These are phyloP conservation scores for Chaetothyriales sp. DNA, from an alignment of 2,329 filamentous ascomycete species.

Conservation along the genomic window DNA sequence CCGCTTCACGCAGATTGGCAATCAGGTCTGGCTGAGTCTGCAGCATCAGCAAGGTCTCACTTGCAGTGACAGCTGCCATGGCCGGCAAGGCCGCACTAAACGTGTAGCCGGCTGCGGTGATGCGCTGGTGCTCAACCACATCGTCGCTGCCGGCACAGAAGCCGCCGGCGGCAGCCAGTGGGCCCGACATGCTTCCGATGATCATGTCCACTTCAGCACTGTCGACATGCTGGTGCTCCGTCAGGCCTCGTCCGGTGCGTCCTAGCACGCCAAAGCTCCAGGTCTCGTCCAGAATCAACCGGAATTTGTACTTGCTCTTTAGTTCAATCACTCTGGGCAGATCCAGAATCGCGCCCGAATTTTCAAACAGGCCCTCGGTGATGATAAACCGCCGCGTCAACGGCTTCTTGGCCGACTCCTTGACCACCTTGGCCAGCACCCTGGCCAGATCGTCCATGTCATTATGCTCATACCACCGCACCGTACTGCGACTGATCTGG, in stretches of 20 bases:
- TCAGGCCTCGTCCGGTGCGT: conserved; percentile 76
- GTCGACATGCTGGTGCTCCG: conserved; percentile 93
- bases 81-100: conserved; percentile 91
- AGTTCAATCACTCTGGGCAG: conserved; percentile 83
- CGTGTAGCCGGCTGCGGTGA: conserved; percentile 82
- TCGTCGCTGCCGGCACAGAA: conserved; percentile 88
- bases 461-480: conserved; percentile 90
- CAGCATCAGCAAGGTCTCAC: conserved; percentile 72
- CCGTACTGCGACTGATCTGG: conserved; percentile 78
- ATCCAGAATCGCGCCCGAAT: conserved; percentile 68
- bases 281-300: conserved; percentile 90
- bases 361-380: conserved; percentile 88
- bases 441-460: conserved; percentile 86
- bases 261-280: conserved; percentile 94
- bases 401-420: conserved; percentile 77
- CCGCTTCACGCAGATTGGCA: conserved; percentile 65
- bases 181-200: conserved; percentile 76
- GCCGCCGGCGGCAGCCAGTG: conserved; percentile 80
- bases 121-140: conserved; percentile 90
- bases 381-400: conserved; percentile 89
- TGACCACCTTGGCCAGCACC: conserved; percentile 68
- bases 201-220: conserved; percentile 93
- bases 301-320: conserved; percentile 94
- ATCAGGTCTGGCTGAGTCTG: conserved; percentile 78
- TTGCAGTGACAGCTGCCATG: conserved; percentile 86